phyloP scores from a whole-genome alignment of 2,329 filamentous ascomycete genomes.

The Fusarium sp. region DNA sequence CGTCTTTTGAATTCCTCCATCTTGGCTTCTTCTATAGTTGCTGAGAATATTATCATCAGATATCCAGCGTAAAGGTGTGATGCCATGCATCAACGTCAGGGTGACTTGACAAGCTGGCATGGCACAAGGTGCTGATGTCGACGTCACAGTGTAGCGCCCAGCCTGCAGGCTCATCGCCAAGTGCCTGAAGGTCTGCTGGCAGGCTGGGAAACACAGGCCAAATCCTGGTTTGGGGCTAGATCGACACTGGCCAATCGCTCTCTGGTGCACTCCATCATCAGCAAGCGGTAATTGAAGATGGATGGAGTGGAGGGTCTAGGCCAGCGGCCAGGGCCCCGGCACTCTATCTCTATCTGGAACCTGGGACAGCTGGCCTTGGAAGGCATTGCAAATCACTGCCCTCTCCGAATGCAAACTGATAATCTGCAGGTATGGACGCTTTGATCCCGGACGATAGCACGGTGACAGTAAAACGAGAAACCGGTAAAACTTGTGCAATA shows the following conservation, averaged over 20 bases:
- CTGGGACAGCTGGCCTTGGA: slow-evolving; percentile 12
- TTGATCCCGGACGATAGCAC: slow-evolving; percentile 19
- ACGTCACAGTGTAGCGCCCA: slow-evolving; percentile 39
- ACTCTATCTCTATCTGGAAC: background rate
- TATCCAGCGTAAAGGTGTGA: background rate
- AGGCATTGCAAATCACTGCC: slow-evolving; percentile 8
- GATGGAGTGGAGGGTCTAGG: background rate
- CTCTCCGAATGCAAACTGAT: background rate
- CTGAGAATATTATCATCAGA: background rate
- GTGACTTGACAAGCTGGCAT: slow-evolving; percentile 19
- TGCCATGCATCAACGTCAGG: slow-evolving; percentile 21
- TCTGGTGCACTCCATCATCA: slow-evolving; percentile 10
- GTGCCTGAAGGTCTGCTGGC: slow-evolving; percentile 30
- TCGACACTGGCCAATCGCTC: slow-evolving; percentile 21
- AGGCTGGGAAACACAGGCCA: slow-evolving; percentile 7
- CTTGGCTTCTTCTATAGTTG: background rate
- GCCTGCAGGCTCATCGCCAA: slow-evolving; percentile 32
- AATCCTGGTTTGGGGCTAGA: slow-evolving; percentile 37
- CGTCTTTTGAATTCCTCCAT: background rate
- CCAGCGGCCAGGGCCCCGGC: background rate
- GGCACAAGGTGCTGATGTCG: slow-evolving; percentile 32
- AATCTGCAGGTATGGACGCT: background rate
- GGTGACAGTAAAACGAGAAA: slow-evolving; percentile 16
- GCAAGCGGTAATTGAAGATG: slow-evolving; percentile 16
- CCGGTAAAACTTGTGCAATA: slow-evolving; percentile 3